Conservation (phyloP, 2,329 filamentous ascomycete genomes). For the Paramyrothecium sp. region DNA sequence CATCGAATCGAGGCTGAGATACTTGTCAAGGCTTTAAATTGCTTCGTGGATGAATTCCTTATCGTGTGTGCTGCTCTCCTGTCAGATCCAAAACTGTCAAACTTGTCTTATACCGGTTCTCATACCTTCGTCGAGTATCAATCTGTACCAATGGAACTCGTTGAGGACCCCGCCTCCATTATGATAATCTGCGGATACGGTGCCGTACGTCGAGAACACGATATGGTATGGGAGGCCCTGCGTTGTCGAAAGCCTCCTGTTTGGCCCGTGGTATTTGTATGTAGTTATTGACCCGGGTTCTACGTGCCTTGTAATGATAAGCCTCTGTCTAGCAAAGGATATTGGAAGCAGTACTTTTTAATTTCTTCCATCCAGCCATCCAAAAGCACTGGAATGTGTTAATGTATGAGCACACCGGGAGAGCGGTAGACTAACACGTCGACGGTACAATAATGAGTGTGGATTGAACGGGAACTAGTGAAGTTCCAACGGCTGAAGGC, state of each 20-base stretch:
- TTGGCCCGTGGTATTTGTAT: conserved; percentile 33
- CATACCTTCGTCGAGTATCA: conserved; percentile 43
- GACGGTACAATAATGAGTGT: conserved; percentile 42
- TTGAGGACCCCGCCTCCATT: conserved; percentile 21
- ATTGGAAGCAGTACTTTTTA: conserved; percentile 19
- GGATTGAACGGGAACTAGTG: conserved; percentile 11
- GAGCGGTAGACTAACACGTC: conserved; percentile 23
- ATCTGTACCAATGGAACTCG: conserved; percentile 34
- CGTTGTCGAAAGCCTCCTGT: conserved; percentile 13
- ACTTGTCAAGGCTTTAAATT: conserved; percentile 37
- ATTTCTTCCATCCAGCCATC: conserved; percentile 35
- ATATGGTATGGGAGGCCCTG: conserved; percentile 31
- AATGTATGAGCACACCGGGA: conserved; percentile 2
- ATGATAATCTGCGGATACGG: conserved; percentile 31
- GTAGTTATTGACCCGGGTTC: conserved; percentile 16
- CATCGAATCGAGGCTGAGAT: conserved; percentile 43
- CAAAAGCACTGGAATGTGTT: conserved; percentile 27
- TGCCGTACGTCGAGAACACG: conserved; percentile 45
- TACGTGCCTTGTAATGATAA: background rate
- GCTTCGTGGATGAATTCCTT: conserved; percentile 40
- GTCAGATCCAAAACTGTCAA: background rate
- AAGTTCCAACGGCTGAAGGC: background rate
- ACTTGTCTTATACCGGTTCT: background rate
- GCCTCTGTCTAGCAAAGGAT: background rate
- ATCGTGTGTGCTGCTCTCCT: conserved; percentile 39